phyloP scores from a whole-genome alignment of 805 yeast genomes.

The Metschnikowia orientalis region DNA sequence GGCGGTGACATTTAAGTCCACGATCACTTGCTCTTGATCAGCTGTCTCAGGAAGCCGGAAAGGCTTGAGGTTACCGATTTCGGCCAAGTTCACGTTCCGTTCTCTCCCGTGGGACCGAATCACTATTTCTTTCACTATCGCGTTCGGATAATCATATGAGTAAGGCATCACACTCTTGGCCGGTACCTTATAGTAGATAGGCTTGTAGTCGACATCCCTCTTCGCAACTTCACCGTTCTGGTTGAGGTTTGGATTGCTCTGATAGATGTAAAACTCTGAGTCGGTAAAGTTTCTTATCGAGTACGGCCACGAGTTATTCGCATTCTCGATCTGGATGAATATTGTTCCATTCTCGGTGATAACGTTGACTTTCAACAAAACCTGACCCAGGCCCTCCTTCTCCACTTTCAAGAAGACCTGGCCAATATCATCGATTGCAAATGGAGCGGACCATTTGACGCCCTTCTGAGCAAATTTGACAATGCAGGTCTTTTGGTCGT shows the following conservation, averaged over 20 bases:
- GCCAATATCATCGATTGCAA: conserved; percentile 80
- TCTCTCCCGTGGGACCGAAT: conserved; percentile 69
- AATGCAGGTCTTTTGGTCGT: conserved; percentile 55
- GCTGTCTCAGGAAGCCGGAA: conserved; percentile 62
- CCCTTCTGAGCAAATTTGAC: conserved; percentile 54
- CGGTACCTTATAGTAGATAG: conserved; percentile 77
- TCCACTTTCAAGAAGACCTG: conserved; percentile 67
- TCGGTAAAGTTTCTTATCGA: conserved; percentile 88
- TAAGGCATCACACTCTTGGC: conserved; percentile 95
- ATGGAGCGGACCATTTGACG: conserved; percentile 83
- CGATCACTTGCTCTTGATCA: conserved; percentile 43
- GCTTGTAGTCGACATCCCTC: conserved; percentile 58
- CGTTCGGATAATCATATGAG: conserved; percentile 97
- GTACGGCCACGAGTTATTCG: conserved; percentile 84
- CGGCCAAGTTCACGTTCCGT: conserved; percentile 79
- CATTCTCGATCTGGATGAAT: conserved; percentile 69
- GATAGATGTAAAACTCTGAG: conserved; percentile 80
- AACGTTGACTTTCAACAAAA: conserved; percentile 66
- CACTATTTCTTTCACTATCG: conserved; percentile 73
- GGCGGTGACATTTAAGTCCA: conserved; percentile 88
- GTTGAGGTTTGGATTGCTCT: conserved; percentile 69
- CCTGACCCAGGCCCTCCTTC: conserved; percentile 61
- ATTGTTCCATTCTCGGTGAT: conserved; percentile 77
- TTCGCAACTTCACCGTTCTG: conserved; percentile 56
- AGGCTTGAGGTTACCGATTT: conserved; percentile 87